phyloP scores from a whole-genome alignment of 2,329 filamentous ascomycete species.

The Paecilomyces niveus region DNA sequence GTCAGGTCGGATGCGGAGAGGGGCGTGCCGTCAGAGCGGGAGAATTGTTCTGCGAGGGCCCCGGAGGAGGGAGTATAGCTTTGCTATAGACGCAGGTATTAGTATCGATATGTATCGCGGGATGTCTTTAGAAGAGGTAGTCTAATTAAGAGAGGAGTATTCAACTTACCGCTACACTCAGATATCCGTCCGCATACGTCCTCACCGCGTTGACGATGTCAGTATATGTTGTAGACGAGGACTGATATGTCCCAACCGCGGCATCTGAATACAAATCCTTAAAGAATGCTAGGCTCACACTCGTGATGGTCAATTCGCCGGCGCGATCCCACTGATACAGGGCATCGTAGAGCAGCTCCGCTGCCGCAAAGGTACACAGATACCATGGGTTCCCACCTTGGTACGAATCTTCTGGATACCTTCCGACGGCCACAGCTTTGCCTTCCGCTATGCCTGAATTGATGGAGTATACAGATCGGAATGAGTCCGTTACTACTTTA shows the following conservation, averaged over 20 bases:
- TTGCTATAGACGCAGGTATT: slow-evolving; percentile 7
- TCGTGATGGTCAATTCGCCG: slow-evolving; percentile 59
- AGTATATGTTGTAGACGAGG: slow-evolving; percentile 38
- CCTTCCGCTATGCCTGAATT: slow-evolving; percentile 59
- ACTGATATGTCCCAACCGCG: slow-evolving; percentile 56
- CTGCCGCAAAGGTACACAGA: slow-evolving; percentile 64
- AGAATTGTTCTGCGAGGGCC: slow-evolving; percentile 31
- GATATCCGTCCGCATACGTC: slow-evolving; percentile 54
- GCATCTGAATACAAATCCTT: slow-evolving; percentile 53
- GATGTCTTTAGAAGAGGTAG: background rate
- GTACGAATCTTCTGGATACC: slow-evolving; percentile 67
- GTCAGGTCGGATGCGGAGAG: slow-evolving; percentile 33
- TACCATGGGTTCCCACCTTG: slow-evolving; percentile 77
- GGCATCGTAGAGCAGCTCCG: slow-evolving; percentile 72
- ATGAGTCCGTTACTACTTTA: slow-evolving; percentile 67
- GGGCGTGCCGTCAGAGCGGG: slow-evolving; percentile 23
- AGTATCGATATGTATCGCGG: background rate
- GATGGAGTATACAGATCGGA: slow-evolving; percentile 63
- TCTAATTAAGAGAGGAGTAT: background rate
- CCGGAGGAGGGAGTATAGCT: slow-evolving; percentile 17
- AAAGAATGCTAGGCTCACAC: slow-evolving; percentile 65
- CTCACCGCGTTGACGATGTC: slow-evolving; percentile 52
- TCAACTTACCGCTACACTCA: slow-evolving; percentile 31
- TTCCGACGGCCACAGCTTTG: slow-evolving; percentile 55
- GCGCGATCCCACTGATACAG: slow-evolving; percentile 61